Evolutionary conservation across 179 eudicot genomes (phyloP).

Genomic region (Monotropa hypopitys): DNA sequence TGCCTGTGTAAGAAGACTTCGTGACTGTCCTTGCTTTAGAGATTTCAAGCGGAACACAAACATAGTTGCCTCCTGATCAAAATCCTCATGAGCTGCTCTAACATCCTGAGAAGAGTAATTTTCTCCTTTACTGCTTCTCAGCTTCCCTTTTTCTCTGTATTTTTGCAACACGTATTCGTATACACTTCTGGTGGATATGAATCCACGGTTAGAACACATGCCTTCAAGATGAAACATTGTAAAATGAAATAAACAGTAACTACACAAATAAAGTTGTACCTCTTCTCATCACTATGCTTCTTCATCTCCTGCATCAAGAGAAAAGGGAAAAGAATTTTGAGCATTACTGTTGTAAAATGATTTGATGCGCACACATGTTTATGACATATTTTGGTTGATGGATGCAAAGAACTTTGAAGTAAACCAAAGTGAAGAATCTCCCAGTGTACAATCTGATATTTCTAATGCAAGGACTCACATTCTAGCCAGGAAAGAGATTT

Average conservation of each 20-base stretch:
- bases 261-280: constrained; percentile 24
- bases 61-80: constrained; percentile 69
- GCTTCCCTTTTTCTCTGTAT: constrained; percentile 57
- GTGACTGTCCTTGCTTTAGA: constrained; percentile 75
- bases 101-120: constrained; percentile 42
- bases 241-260: background rate
- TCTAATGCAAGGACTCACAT: constrained; percentile 8
- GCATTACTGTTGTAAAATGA: background rate
- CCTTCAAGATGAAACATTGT: background rate
- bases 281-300: constrained; percentile 73
- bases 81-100: constrained; percentile 62
- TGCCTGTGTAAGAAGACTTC: constrained; percentile 93
- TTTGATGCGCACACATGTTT: background rate
- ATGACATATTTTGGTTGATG: background rate
- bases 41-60: constrained; percentile 84
- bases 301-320: constrained; percentile 78
- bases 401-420: background rate
- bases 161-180: constrained; percentile 47
- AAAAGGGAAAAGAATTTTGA: background rate
- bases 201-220: constrained; percentile 6
- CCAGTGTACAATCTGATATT: background rate
- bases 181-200: constrained; percentile 32
- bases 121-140: constrained; percentile 54
- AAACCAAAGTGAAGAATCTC: background rate
- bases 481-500: background rate